phyloP scores from a whole-genome alignment of 2,329 filamentous ascomycete species.

The Torrubiella hemipterigena region DNA sequence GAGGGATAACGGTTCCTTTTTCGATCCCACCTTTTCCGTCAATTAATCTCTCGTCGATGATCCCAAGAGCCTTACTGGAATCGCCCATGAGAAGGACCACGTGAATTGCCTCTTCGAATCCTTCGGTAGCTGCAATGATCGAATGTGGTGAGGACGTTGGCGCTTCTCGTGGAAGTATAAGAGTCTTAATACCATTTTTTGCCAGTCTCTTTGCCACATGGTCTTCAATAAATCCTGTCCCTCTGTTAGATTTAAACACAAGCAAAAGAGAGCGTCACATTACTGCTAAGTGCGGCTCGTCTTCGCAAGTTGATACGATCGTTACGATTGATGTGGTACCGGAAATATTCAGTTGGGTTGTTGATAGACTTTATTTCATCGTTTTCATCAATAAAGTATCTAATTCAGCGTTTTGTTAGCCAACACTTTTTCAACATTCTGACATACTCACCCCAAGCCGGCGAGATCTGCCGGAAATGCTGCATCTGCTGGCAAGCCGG shows the following conservation, averaged over 20 bases:
- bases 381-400: conserved; percentile 66
- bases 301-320: conserved; percentile 67
- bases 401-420: conserved; percentile 19
- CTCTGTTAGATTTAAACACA: too few species aligned
- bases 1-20: conserved; percentile 56
- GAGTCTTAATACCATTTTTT: conserved; percentile 43
- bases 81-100: conserved; percentile 69
- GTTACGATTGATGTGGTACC: conserved; percentile 63
- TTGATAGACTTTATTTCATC: conserved; percentile 64
- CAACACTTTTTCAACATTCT: conserved; percentile 1
- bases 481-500: conserved; percentile 59
- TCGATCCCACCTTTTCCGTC: conserved; percentile 53
- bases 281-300: too few species aligned
- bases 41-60: conserved; percentile 59
- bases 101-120: conserved; percentile 44
- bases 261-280: too few species aligned
- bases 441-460: conserved; percentile 53
- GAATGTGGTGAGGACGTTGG: conserved; percentile 42
- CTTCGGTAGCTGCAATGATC: conserved; percentile 52
- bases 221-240: conserved; percentile 52
- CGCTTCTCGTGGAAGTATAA: conserved; percentile 48
- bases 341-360: conserved; percentile 57
- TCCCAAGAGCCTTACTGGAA: conserved; percentile 56
- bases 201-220: conserved; percentile 52
- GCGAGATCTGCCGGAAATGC: conserved; percentile 53